These are phyloP conservation scores for Verbascum thapsus DNA, from an alignment of 257 asterid genomes.

Conservation along the genomic window DNA sequence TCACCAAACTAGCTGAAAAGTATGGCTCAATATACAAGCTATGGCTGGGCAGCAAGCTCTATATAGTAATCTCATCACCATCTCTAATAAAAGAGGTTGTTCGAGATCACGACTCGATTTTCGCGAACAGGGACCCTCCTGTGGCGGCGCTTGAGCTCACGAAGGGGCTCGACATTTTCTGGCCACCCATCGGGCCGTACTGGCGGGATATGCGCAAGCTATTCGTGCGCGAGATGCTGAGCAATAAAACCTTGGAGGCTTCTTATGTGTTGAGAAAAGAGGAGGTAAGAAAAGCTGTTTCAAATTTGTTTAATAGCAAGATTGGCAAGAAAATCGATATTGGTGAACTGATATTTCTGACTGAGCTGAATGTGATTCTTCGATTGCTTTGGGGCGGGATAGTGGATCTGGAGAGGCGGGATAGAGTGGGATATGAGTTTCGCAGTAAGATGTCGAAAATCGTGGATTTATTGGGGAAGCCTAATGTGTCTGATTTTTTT, in stretches of 20 bases:
- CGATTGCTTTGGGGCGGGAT: constrained; percentile 55
- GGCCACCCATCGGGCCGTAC: constrained; percentile 37
- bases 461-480: constrained; percentile 38
- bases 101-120: constrained; percentile 41
- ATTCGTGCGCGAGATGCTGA: constrained; percentile 47
- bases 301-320: constrained; percentile 5
- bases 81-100: constrained; percentile 34
- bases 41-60: constrained; percentile 37
- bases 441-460: constrained; percentile 40
- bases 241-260: constrained; percentile 38
- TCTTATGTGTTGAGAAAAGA: constrained; percentile 35
- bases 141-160: neutral
- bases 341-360: constrained; percentile 45
- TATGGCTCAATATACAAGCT: constrained; percentile 42
- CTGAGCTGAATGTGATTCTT: constrained; percentile 41
- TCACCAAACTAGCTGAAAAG: constrained; percentile 30
- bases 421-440: constrained; percentile 42
- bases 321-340: constrained; percentile 32
- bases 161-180: too few relatives aligned
- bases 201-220: constrained; percentile 55
- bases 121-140: constrained; percentile 37
- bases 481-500: constrained; percentile 58
- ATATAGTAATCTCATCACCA: constrained; percentile 39
- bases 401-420: constrained; percentile 29
- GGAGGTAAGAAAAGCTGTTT: constrained; percentile 37